Conservation (phyloP, 1,139 yeast genomes). For the Entelexis paramagnoliae region DNA sequence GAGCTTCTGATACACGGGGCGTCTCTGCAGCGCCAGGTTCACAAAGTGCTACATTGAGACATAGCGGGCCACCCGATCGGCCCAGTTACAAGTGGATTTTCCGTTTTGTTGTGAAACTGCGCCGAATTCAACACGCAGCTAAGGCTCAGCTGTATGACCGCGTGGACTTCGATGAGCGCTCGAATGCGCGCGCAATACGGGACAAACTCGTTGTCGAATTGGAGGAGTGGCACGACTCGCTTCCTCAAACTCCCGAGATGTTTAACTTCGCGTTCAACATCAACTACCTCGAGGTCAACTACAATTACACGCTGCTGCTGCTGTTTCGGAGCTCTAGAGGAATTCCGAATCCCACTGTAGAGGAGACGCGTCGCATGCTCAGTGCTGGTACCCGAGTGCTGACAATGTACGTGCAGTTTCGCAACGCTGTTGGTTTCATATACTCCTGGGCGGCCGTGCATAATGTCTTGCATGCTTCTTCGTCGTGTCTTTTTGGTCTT, state of each 20-base stretch:
- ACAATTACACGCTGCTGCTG: slow-evolving; percentile 61
- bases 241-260: slow-evolving; percentile 47
- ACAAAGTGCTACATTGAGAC: neutral
- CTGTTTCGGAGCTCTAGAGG: slow-evolving; percentile 72
- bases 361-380: slow-evolving; percentile 49
- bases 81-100: slow-evolving; percentile 62
- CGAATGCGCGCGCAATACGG: slow-evolving; percentile 32
- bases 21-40: too few species aligned
- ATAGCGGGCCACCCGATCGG: slow-evolving; percentile 9
- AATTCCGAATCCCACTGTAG: slow-evolving; percentile 43
- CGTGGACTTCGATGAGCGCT: neutral
- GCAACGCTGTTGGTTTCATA: slow-evolving; percentile 49
- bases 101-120: slow-evolving; percentile 51
- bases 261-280: slow-evolving; percentile 64
- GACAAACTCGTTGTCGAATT: slow-evolving; percentile 41
- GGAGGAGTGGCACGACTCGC: slow-evolving; percentile 49
- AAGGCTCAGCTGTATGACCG: slow-evolving; percentile 34
- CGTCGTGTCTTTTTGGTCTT: slow-evolving; percentile 66
- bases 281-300: slow-evolving; percentile 62
- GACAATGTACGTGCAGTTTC: slow-evolving; percentile 49
- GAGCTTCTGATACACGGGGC: too few species aligned
- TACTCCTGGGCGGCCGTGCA: slow-evolving; percentile 94
- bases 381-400: slow-evolving; percentile 60
- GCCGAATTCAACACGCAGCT: slow-evolving; percentile 69
- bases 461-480: slow-evolving; percentile 79